Conservation (phyloP, 805 yeast species). For the Saturnispora mendoncae region DNA sequence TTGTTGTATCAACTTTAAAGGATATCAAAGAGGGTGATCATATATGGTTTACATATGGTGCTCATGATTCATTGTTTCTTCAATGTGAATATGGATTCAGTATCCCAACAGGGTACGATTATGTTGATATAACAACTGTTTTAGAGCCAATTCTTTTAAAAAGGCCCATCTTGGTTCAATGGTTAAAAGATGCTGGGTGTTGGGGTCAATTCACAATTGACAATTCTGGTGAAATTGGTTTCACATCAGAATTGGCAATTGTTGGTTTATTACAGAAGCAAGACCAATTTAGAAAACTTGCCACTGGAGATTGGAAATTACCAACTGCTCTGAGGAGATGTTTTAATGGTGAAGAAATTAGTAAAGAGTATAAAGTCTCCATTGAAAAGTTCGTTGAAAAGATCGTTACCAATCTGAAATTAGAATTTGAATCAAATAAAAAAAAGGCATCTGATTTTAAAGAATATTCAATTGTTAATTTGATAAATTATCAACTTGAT, state of each 20-base stretch:
- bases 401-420: background rate
- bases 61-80: conserved; percentile 77
- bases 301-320: background rate
- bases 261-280: background rate
- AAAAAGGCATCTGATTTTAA: background rate
- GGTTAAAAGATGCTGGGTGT: conserved; percentile 2
- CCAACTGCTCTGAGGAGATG: background rate
- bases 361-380: background rate
- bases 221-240: background rate
- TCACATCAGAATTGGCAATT: conserved; percentile 1
- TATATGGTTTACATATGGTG: conserved; percentile 70
- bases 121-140: conserved; percentile 48
- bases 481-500: conserved; percentile 4
- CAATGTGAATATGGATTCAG: conserved; percentile 84
- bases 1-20: conserved; percentile 37
- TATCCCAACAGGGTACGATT: conserved; percentile 44
- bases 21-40: conserved; percentile 40
- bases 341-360: background rate
- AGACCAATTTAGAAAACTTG: background rate
- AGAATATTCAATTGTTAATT: background rate
- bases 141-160: background rate
- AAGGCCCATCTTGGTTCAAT: background rate
- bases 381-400: background rate
- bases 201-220: conserved; percentile 5
- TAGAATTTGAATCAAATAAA: background rate